Base-by-base conservation (phyloP, 192 early-diverging fungal genomes). In the Helicostylum pulchrum region DNA sequence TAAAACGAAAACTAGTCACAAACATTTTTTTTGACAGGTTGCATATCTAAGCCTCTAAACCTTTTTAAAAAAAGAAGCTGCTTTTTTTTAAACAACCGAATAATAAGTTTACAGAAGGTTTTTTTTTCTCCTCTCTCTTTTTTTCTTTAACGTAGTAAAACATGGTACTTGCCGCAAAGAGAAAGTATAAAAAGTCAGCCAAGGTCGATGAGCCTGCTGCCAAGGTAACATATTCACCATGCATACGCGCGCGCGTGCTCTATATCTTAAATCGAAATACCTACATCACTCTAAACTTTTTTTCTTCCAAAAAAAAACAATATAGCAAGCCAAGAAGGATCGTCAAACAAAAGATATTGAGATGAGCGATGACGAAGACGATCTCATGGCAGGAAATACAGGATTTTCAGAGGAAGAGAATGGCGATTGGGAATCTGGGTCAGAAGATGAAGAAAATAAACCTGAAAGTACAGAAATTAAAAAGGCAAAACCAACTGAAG, bases 371-470 rank as follows among this genome's bases (percentile, higher is more conserved):
- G 71, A 68, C 47, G 66, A 63, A 52, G 66, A 54, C 30, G 61
- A 67, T 15, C 67, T 62, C 7, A 43, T 53, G 7, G 6, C 66
- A 4, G 67, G 62, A 45, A 59, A 70, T 1, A 53, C 49, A 4
- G 26, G 42, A 7, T 50, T 59, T 30, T 57, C 45, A 21, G 79
- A 80, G 23, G 77, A 79, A 15, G 80, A 85, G 8, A 80, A 74
- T 39, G 68, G 32, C 21, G 75, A 70, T 57, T 72, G 73, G 68
- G 70, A 71, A 42, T 70, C 62, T 20, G 60, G n/a, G 6, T 62
- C 60, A 15, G 61, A 62, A 12, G 61, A 83, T 9, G 84, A 82
- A 72, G 71, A 2, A 80, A 78, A 1, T 80, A 84, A 7, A 68
- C 17, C 17, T 14, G 46, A 48, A 15, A 48, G 46, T 48, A 48